Base-by-base conservation (phyloP, 805 yeast species). In the Pichia kluyveri region DNA sequence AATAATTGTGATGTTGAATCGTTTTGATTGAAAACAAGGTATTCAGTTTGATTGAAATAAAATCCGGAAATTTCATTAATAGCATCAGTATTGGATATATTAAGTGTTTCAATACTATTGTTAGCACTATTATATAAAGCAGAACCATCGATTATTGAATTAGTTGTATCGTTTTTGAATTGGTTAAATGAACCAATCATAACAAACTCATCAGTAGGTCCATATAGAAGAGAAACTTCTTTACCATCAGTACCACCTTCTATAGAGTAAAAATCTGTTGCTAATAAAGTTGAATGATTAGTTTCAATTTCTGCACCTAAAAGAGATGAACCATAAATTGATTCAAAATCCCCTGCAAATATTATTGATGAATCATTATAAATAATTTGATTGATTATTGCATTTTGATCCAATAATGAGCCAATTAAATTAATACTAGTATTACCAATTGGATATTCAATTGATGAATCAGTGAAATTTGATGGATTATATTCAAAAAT, bases 401-500 rank as follows among this genome's bases (percentile, higher is more conserved):
- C 74, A 47, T 68, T 60, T 5, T 61, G 52, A 17, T 73, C 70
- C 6, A 75, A 47, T 2, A 55, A 46, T 5, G 68, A 57, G 0
- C 80, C 72, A 36, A 69, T 51, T 14, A 54, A 43, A 49, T 72
- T 71, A 40, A 82, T 52, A 2, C 77, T 59, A 0, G 85, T 71
- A 53, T 77, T 72, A 0, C 80, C 79, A 39, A 80, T 50, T 4
- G 64, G 62, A 31, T 53, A 34, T 3, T 52, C 58, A 27, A 62
- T 54, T 12, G 57, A 52, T 5, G 60, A 43, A 17, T 48, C 51
- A 17, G 55, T 32, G 61, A 85, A 87, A 61, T 89, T 89, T 2
- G 76, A 64, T 37, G 80, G 66, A 1, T 87, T 80, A 63, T 83
- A 93, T 66, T 91, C 96, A 59, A 91, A 87, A 19, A 91, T 57